Base-by-base conservation (phyloP, 2,329 filamentous ascomycete species). In the Penicillium palitans region DNA sequence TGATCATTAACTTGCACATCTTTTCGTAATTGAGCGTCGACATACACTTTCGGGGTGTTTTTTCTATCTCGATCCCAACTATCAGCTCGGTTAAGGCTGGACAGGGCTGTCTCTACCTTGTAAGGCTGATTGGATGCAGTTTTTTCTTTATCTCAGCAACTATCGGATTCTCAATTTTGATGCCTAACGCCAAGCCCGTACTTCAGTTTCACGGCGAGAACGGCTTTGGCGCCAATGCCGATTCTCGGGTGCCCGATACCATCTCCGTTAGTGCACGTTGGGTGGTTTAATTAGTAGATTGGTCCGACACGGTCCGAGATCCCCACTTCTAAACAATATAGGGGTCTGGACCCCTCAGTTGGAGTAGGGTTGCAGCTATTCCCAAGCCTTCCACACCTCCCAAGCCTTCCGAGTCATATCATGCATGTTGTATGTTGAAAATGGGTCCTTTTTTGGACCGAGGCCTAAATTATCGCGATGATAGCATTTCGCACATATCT, bases 1-100 rank as follows among this genome's bases (percentile, higher is more conserved):
- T 47, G 49, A 58, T 57, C 46, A 39, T 40, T 40, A 6, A 55
- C 42, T 45, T 54, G 55, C 50, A 42, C 42, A 54, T 58, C 39
- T 17, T 4, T 52, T 46, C 50, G 13, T 13, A 17, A 55, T 45
- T 35, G 40, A 49, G 35, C 7, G 33, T 31, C 15, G 27, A 45
- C 39, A 42, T 40, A 29, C 10, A 41, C 35, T 46, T 47, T 39
- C 27, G 42, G 55, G 17, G 33, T 40, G 27, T 57, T 40, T 57
- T 27, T 27, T 52, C n/a, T 33, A 17, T 25, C 42, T 52, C 40
- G 17, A 25, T 13, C 3, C 2, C 42, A 47, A 7, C 35, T 27
- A 27, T 10, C n/a, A 19, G 10, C 25, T 57, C 41, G 48, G 25
- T 33, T 52, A 53, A 46, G 55, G 55, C 48, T 52, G 27, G 15